phyloP scores from a whole-genome alignment of 2,329 filamentous ascomycete species.

The Colletotrichum tanaceti region DNA sequence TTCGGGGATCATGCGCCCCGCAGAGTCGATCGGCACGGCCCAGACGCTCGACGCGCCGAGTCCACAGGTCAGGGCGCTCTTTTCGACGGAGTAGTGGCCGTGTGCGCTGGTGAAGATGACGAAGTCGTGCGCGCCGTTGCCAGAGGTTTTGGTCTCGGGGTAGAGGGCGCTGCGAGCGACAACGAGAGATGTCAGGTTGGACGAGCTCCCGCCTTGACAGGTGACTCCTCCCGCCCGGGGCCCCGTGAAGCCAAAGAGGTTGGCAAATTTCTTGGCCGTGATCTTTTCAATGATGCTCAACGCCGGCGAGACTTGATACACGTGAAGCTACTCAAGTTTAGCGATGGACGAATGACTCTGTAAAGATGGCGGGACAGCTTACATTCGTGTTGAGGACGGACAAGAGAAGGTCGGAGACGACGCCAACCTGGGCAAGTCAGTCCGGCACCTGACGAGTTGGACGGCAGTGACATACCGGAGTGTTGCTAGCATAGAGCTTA shows the following conservation, averaged over 20 bases:
- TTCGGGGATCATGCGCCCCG: constrained; percentile 76
- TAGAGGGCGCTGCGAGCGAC: constrained; percentile 89
- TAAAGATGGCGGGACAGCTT: constrained; percentile 46
- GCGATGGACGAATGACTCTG: background rate
- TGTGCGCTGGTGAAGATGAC: constrained; percentile 89
- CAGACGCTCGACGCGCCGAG: constrained; percentile 81
- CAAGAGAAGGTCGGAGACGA: constrained; percentile 86
- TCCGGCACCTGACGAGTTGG: background rate
- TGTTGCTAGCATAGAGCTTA: constrained; percentile 92
- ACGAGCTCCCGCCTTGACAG: constrained; percentile 84
- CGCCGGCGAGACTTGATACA: constrained; percentile 93
- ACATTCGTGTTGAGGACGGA: constrained; percentile 91
- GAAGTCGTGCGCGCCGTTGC: constrained; percentile 75
- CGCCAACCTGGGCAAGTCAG: constrained; percentile 70
- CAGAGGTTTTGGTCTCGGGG: constrained; percentile 79
- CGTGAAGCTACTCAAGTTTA: constrained; percentile 71
- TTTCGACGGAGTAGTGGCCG: constrained; percentile 94
- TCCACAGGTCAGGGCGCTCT: constrained; percentile 91
- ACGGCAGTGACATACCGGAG: constrained; percentile 69
- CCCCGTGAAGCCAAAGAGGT: constrained; percentile 80
- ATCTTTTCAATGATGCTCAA: constrained; percentile 89
- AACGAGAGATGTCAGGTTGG: constrained; percentile 86
- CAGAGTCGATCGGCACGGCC: constrained; percentile 76
- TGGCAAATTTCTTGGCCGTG: constrained; percentile 78
- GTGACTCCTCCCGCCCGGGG: constrained; percentile 78